Evolutionary conservation across 441 rosid genomes (phyloP), one percentile per base, ranked within the genome.

Genomic region (Bocquillonia castaneifolia): DNA sequence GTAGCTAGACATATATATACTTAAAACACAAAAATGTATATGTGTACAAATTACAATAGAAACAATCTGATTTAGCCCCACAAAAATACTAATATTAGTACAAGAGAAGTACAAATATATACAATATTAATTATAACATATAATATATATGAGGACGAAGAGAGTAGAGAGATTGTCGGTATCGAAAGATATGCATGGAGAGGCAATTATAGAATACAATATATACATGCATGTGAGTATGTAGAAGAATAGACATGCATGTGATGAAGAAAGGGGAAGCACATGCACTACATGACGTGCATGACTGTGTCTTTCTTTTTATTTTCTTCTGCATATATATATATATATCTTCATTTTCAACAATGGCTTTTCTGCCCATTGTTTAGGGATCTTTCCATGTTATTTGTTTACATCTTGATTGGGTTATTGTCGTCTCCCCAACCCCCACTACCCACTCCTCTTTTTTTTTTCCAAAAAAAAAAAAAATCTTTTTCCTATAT

Each of bases 331-430:
- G 56, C 65, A 80, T 75, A 77, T n/a, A n/a, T n/a, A n/a, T n/a
- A n/a, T n/a, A n/a, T n/a, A 64, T 56, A 65, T 75, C 47, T 65
- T n/a, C 20, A 56, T 42, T 56, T 0, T 53, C 66, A 20, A 26
- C 57, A 55, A 52, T 64, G 66, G 68, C n/a, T 59, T 60, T 67
- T 26, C 45, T 61, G 72, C 74, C 45, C 59, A 29, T 39, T 70
- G 78, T 72, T 67, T 73, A 53, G 74, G 80, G 80, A 80, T 79
- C 81, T 77, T 73, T 74, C 72, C 79, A 73, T 80, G 77, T 78
- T 67, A 67, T 68, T 62, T 53, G 44, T 26, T 42, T 23, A 29
- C 31, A 58, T 52, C 25, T 22, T 56, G 65, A 50, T 51, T 29
- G 39, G 48, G 29, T 64, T 60, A 55, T 59, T 67, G 79, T 78